Conservation (phyloP, 495 filamentous ascomycete species). For the Talaromyces stipitatus region DNA sequence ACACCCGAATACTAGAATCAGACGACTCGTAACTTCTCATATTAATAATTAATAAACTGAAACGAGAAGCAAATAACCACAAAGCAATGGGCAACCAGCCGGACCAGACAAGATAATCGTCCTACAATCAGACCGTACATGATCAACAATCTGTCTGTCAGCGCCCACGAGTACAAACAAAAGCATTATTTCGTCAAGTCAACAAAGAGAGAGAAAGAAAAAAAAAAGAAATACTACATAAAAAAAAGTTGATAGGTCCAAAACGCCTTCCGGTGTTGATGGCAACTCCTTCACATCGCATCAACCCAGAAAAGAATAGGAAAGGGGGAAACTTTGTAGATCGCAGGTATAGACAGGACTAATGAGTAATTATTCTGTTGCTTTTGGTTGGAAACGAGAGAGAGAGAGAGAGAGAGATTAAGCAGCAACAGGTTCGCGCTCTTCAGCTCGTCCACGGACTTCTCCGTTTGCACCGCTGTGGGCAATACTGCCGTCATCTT, state of each 20-base stretch:
- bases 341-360: conserved; percentile 1
- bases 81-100: neutral
- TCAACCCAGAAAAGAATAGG: neutral
- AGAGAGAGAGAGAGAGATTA: neutral
- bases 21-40: neutral
- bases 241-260: neutral
- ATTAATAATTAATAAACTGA: neutral
- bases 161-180: neutral
- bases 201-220: neutral
- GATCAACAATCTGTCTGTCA: too few species aligned
- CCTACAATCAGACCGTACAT: neutral
- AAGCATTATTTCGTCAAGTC: neutral
- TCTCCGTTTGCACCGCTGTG: conserved; percentile 46
- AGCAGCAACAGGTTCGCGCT: conserved; percentile 24
- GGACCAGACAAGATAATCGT: neutral
- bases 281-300: neutral
- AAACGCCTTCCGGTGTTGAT: neutral
- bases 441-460: conserved; percentile 54
- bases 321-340: neutral
- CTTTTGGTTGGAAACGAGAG: neutral
- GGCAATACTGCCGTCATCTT: conserved; percentile 48
- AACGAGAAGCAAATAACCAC: neutral
- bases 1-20: too few species aligned
- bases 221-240: too few species aligned
- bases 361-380: neutral